A percentile compares a stretch with the other conserved stretches of the same genome.
Conservation (phyloP, 805 yeast species). For the Barnettozyma sucrosica region DNA sequence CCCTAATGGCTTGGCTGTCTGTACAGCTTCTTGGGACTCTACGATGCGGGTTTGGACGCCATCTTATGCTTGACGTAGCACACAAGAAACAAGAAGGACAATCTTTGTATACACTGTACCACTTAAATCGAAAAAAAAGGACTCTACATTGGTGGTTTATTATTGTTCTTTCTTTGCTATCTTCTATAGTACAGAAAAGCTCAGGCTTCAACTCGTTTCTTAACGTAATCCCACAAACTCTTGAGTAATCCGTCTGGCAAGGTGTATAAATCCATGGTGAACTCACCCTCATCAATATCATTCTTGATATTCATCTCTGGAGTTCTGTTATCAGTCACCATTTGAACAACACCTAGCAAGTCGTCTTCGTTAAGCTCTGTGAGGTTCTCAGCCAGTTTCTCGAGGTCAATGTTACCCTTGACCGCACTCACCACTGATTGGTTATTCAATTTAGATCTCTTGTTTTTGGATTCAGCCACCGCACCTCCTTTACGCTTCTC, state of each 20-base stretch:
- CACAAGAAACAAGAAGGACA: neutral
- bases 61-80: constrained; percentile 15
- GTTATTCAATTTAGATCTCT: constrained; percentile 23
- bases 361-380: constrained; percentile 90
- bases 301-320: constrained; percentile 93
- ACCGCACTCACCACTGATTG: constrained; percentile 39
- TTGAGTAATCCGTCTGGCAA: constrained; percentile 86
- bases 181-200: too few species aligned
- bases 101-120: neutral
- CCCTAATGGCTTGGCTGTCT: constrained; percentile 70
- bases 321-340: constrained; percentile 94
- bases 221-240: constrained; percentile 92
- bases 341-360: constrained; percentile 88
- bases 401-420: constrained; percentile 80
- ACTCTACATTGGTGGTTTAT: neutral
- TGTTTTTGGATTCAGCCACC: constrained; percentile 18
- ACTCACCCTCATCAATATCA: constrained; percentile 95
- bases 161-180: neutral
- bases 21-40: constrained; percentile 78
- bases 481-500: constrained; percentile 32
- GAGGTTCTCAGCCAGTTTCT: constrained; percentile 82
- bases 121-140: neutral
- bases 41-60: constrained; percentile 64
- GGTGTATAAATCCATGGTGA: constrained; percentile 91
- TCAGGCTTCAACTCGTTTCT: constrained; percentile 46